phyloP scores from a whole-genome alignment of 2,329 filamentous ascomycete genomes.

The Aspergillus sp. region DNA sequence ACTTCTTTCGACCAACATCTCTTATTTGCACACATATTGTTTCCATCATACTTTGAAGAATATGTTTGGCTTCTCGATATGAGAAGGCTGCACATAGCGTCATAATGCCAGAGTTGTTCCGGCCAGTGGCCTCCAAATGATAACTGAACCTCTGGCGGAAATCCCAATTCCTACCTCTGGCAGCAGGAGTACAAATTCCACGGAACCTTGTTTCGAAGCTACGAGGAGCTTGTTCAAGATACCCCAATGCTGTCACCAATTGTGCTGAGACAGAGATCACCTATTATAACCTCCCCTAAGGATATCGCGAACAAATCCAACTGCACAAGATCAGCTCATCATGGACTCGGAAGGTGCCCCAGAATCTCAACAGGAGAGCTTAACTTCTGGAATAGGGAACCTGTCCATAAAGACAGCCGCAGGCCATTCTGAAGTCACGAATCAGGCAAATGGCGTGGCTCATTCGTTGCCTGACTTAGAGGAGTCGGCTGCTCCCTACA shows the following conservation, averaged over 20 bases:
- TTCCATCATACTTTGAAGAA: background rate
- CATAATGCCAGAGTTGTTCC: background rate
- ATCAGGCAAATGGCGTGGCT: background rate
- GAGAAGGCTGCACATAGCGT: background rate
- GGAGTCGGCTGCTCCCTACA: background rate
- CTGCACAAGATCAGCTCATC: background rate
- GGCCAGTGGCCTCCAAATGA: background rate
- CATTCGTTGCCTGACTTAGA: background rate
- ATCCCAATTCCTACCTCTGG: background rate
- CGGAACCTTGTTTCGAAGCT: background rate
- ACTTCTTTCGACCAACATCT: background rate
- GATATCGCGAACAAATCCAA: background rate
- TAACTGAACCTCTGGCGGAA: background rate
- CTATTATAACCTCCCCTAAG: background rate
- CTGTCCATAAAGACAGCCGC: background rate
- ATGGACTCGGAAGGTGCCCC: slow-evolving; percentile 30
- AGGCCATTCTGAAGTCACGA: background rate
- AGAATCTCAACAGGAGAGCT: background rate
- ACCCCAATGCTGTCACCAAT: background rate
- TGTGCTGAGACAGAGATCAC: background rate
- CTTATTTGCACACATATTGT: background rate
- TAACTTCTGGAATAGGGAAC: background rate
- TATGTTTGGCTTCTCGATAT: background rate
- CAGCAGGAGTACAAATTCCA: background rate
- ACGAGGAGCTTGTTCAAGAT: background rate